Base-by-base conservation (phyloP, 495 filamentous ascomycete species). In the Lophium mytilinum region DNA sequence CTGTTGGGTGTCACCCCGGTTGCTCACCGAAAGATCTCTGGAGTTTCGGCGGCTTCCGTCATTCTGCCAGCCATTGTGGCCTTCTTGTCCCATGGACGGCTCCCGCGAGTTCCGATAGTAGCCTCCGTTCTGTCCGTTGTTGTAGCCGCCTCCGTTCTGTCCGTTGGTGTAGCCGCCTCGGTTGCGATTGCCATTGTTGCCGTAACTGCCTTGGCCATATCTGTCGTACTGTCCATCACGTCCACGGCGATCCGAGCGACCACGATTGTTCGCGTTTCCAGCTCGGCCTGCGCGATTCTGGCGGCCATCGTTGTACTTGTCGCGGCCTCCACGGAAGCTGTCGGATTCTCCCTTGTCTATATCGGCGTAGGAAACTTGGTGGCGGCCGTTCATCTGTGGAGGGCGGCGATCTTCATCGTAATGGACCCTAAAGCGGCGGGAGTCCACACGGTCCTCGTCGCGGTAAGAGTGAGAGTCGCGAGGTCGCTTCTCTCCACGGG, bases 21-120 rank as follows among this genome's bases (percentile, higher is more conserved):
- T 82, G 80, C 78, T 85, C 82, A 83, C 80, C 80, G 77, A 80
- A 75, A 80, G 77, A 74, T 85, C 76, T 71, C 67, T 72, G 61
- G 70, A 75, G 67, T 75, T 61, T 58, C 64, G 72, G 58, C 57
- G 66, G 48, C 33, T 24, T 9, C 21, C 21, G 14, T 18, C 17
- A 24, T 48, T 48, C 21, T 18, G 21, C 17, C 45, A 14, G 21
- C 21, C 15, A 9, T 14, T 24, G 21, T 24, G 14, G 21, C 21
- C 21, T 6, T 24, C 37, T 37, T 30, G 24, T 30, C 78, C 85
- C 82, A 83, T 80, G 79, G 77, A 80, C 76, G 80, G 77, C 74
- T 85, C 76, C 71, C 67, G 71, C 61, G 70, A 75, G 67, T 75
- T 61, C 58, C 64, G 72, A 56, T 57, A 66, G 48, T 3, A 30